A percentile compares a stretch with the other conserved stretches of the same genome.
Conservation (phyloP, 2,329 filamentous ascomycete genomes). For the Phialophora expanda region DNA sequence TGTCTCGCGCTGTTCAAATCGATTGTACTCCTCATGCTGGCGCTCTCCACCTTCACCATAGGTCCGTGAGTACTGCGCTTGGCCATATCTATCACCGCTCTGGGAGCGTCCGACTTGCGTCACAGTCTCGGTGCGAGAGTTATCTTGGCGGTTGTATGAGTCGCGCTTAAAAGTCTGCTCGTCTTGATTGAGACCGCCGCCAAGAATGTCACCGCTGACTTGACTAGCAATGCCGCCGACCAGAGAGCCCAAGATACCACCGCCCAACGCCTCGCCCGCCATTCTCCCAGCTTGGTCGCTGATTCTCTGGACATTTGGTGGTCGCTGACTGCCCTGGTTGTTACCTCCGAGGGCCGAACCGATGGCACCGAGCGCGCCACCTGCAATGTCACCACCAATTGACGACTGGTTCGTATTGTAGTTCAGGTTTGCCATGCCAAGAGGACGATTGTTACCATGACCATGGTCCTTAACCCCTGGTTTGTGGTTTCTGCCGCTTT, state of each 20-base stretch:
- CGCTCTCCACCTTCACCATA: conserved; percentile 29
- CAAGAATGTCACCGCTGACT: conserved; percentile 62
- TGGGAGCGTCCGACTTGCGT: conserved; percentile 51
- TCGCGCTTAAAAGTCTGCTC: conserved; percentile 62
- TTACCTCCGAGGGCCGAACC: conserved; percentile 37
- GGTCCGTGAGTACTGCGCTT: conserved; percentile 50
- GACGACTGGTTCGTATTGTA: conserved; percentile 39
- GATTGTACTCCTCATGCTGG: conserved; percentile 33
- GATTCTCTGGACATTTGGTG: conserved; percentile 18
- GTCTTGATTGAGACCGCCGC: conserved; percentile 61
- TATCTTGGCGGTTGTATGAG: conserved; percentile 60
- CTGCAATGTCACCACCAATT: conserved; percentile 37
- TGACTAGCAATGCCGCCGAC: conserved; percentile 69
- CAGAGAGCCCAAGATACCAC: conserved; percentile 67
- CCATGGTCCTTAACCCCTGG: conserved; percentile 82
- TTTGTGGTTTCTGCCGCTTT: conserved; percentile 81
- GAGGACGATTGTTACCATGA: conserved; percentile 80
- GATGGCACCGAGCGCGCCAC: conserved; percentile 43
- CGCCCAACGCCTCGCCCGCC: conserved; percentile 65
- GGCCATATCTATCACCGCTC: conserved; percentile 42
- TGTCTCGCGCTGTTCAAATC: conserved; percentile 35
- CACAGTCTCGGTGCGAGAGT: conserved; percentile 65
- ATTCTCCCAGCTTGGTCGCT: conserved; percentile 50
- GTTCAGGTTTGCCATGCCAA: conserved; percentile 66
- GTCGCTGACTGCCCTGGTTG: conserved; percentile 19